These are phyloP conservation scores for Fusarium mangiferae DNA, from an alignment of 2,329 filamentous ascomycete genomes.

Conservation along the genomic window DNA sequence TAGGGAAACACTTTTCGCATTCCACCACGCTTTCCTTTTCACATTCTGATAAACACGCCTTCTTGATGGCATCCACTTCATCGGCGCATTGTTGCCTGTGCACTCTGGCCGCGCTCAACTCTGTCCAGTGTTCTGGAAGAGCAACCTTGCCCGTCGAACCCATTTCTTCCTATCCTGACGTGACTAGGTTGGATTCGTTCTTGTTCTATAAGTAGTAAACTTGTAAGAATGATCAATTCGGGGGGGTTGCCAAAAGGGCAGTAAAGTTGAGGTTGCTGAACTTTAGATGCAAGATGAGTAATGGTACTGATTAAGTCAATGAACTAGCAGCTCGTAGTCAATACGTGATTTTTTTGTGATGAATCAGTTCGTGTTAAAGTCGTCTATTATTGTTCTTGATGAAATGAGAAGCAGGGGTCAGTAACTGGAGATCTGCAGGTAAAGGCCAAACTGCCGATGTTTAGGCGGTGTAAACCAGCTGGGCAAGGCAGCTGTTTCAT, in stretches of 20 bases:
- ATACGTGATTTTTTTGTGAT: neutral
- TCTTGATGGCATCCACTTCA: conserved; percentile 56
- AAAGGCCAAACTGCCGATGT: conserved; percentile 10
- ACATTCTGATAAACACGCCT: conserved; percentile 56
- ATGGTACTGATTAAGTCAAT: neutral
- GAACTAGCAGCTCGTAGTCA: neutral
- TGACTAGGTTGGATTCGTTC: neutral
- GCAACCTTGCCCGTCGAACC: conserved; percentile 38
- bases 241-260: neutral
- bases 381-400: conserved; percentile 30
- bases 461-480: conserved; percentile 6
- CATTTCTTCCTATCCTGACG: conserved; percentile 29
- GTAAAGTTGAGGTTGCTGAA: neutral
- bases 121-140: conserved; percentile 54
- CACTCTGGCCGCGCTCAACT: conserved; percentile 48
- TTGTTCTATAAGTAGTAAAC: neutral
- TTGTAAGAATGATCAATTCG: neutral
- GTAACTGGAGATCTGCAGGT: neutral
- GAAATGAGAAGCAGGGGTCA: conserved; percentile 25
- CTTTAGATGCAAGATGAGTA: neutral
- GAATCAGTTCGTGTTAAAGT: neutral
- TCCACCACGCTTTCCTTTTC: conserved; percentile 55
- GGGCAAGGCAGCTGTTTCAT: neutral
- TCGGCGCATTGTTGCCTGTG: conserved; percentile 52
- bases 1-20: conserved; percentile 60